Conservation (phyloP, 2,329 filamentous ascomycete genomes). For the Stenocarpella maydis region DNA sequence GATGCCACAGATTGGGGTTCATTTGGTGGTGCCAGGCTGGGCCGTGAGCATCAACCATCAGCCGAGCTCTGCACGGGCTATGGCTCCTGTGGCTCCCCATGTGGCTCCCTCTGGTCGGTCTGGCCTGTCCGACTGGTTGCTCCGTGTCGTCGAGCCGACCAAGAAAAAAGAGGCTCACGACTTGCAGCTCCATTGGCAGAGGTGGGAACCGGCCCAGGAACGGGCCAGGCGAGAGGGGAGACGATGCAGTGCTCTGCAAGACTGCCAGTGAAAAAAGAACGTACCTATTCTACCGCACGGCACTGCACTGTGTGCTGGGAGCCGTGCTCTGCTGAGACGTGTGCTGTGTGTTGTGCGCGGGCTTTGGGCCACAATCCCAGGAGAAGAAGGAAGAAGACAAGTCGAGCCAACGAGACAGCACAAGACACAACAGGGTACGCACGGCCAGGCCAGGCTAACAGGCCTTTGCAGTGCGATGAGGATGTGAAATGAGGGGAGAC, state of each 20-base stretch:
- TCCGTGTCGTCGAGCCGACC: not conserved
- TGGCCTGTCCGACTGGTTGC: constrained; percentile 20
- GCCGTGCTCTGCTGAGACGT: constrained; percentile 7
- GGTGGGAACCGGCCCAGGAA: constrained; percentile 26
- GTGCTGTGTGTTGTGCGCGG: too few relatives aligned
- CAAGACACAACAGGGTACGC: constrained; percentile 1
- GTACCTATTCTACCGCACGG: constrained; percentile 16
- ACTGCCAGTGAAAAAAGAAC: not conserved
- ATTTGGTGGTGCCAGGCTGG: constrained; percentile 29
- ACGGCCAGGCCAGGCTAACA: constrained; percentile 2
- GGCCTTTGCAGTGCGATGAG: constrained; percentile 2
- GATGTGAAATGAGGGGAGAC: not conserved
- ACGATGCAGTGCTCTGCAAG: too few relatives aligned
- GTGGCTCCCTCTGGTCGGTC: constrained; percentile 2
- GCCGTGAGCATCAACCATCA: constrained; percentile 15
- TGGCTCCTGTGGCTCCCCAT: constrained; percentile 6
- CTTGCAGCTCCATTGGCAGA: constrained; percentile 20
- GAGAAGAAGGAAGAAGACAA: not conserved
- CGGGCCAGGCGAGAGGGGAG: constrained; percentile 15
- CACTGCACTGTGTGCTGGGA: constrained; percentile 22
- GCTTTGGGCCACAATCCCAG: constrained; percentile 16
- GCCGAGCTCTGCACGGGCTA: constrained; percentile 9
- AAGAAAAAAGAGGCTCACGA: constrained; percentile 4
- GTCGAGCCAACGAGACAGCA: not conserved
- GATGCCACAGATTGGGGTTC: constrained; percentile 26